Percentiles rank a stretch among this genome's conserved stretches.
Evolutionary conservation across 129 eudicot species (phyloP).

Genomic region (Glebionis coronaria): DNA sequence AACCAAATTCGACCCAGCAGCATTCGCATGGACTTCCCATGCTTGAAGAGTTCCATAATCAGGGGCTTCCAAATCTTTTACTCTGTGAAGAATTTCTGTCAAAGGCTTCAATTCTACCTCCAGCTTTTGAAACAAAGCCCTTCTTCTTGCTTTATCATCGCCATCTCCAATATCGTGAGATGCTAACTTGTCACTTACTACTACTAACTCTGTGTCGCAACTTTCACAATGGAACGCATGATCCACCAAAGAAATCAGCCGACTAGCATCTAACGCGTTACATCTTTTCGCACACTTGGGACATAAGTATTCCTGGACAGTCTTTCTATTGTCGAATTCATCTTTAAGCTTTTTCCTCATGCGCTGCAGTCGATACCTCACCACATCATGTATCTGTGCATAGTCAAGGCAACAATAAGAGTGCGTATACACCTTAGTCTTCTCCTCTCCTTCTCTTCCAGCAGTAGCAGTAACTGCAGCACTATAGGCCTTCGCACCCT

Average conservation of each 20-base stretch:
- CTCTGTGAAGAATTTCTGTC: constrained; percentile 70
- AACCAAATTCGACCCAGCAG: constrained; percentile 54
- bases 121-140: constrained; percentile 69
- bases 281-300: constrained; percentile 78
- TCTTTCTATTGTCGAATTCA: constrained; percentile 80
- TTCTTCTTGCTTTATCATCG: constrained; percentile 92
- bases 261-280: constrained; percentile 90
- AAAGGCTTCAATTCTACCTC: constrained; percentile 96
- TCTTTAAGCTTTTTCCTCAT: constrained; percentile 82
- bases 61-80: constrained; percentile 83
- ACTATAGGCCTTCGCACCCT: constrained; percentile 76
- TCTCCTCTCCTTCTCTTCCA: constrained; percentile 90
- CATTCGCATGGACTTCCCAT: constrained; percentile 82
- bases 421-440: constrained; percentile 85
- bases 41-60: constrained; percentile 91
- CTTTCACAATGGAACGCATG: constrained; percentile 87
- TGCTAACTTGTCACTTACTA: constrained; percentile 81
- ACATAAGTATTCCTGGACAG: constrained; percentile 86
- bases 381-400: constrained; percentile 98
- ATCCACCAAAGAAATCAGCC: constrained; percentile 60
- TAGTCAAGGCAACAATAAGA: constrained; percentile 93
- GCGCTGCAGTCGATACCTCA: constrained; percentile 90
- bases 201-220: constrained; percentile 87
- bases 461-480: constrained; percentile 95
- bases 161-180: constrained; percentile 85